Percentiles rank a stretch among this genome's conserved stretches.
phyloP scores from a whole-genome alignment of 2,329 filamentous ascomycete genomes.

The Pseudopyrenochaeta lycopersici region DNA sequence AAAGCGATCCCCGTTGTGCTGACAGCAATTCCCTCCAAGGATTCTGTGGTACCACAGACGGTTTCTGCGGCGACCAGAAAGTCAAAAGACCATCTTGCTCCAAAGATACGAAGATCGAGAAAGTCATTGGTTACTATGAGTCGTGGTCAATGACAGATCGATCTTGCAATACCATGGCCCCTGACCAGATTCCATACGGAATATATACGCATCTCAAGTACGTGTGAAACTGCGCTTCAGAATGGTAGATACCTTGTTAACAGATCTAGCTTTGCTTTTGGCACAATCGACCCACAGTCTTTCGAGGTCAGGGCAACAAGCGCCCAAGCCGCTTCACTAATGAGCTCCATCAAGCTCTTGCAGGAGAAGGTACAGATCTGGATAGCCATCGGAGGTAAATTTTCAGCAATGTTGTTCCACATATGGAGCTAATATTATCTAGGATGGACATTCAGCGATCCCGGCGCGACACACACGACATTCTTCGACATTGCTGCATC shows the following conservation, averaged over 20 bases:
- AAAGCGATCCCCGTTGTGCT: too few species aligned
- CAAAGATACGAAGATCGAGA: neutral
- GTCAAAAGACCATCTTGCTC: neutral
- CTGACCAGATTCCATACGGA: neutral
- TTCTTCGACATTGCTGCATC: conserved; percentile 40
- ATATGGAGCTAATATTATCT: too few species aligned
- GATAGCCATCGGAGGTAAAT: conserved; percentile 53
- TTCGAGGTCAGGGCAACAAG: neutral
- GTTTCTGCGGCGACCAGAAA: conserved; percentile 2
- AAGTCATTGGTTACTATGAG: conserved; percentile 6
- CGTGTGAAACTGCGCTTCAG: too few species aligned
- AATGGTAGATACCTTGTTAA: neutral
- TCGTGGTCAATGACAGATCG: neutral
- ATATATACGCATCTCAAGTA: neutral
- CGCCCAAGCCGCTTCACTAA: neutral
- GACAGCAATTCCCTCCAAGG: too few species aligned
- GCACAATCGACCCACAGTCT: neutral
- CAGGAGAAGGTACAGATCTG: conserved; percentile 38
- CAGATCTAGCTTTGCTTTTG: conserved; percentile 1
- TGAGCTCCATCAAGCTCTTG: conserved; percentile 36
- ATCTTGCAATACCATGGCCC: neutral
- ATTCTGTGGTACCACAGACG: conserved; percentile 4
- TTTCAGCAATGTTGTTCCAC: too few species aligned
- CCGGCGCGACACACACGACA: conserved; percentile 36
- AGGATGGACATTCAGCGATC: conserved; percentile 54